Evolutionary conservation across 805 yeast genomes (phyloP).

Genomic region (Groenewaldozyma salmanticensis): DNA sequence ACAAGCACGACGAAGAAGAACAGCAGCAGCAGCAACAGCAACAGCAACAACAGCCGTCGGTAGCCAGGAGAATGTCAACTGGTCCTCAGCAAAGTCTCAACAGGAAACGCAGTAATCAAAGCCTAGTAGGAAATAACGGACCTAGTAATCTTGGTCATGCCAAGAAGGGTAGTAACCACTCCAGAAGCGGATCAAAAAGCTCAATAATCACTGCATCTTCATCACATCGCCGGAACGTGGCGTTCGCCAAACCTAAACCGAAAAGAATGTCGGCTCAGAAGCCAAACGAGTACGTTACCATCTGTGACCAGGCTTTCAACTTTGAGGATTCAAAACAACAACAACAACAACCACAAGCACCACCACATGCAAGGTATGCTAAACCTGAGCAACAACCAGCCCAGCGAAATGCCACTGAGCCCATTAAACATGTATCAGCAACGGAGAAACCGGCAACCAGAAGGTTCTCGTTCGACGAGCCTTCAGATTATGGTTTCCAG

Average conservation of each 20-base stretch:
- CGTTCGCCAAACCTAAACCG: slow-evolving; percentile 10
- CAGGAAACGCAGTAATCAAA: slow-evolving; percentile 4
- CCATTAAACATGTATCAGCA: slow-evolving; percentile 1
- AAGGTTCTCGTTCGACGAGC: slow-evolving; percentile 14
- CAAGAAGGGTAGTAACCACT: slow-evolving; percentile 7
- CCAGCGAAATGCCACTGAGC: slow-evolving; percentile 10
- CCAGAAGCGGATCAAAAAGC: slow-evolving; percentile 14
- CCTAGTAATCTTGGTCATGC: too few relatives aligned
- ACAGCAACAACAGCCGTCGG: slow-evolving; percentile 1
- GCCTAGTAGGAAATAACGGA: neutral
- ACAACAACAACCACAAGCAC: slow-evolving; percentile 5
- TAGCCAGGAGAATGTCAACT: slow-evolving; percentile 6
- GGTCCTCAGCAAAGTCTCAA: neutral
- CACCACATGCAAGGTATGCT: neutral
- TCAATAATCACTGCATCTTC: slow-evolving; percentile 20
- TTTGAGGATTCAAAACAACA: slow-evolving; percentile 17
- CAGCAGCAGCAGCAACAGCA: slow-evolving; percentile 4
- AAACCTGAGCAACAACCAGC: neutral
- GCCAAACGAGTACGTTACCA: slow-evolving; percentile 11
- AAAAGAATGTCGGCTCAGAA: slow-evolving; percentile 7
- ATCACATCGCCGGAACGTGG: slow-evolving; percentile 19
- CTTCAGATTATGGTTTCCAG: neutral
- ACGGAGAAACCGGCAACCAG: slow-evolving; percentile 6
- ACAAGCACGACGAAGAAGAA: slow-evolving; percentile 21
- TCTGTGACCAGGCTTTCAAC: slow-evolving; percentile 25